A percentile compares a stretch with the other conserved stretches of the same genome.
These are phyloP conservation scores for Mortierella sp. DNA, from an alignment of 371 early-diverging fungal genomes.

Conservation along the genomic window DNA sequence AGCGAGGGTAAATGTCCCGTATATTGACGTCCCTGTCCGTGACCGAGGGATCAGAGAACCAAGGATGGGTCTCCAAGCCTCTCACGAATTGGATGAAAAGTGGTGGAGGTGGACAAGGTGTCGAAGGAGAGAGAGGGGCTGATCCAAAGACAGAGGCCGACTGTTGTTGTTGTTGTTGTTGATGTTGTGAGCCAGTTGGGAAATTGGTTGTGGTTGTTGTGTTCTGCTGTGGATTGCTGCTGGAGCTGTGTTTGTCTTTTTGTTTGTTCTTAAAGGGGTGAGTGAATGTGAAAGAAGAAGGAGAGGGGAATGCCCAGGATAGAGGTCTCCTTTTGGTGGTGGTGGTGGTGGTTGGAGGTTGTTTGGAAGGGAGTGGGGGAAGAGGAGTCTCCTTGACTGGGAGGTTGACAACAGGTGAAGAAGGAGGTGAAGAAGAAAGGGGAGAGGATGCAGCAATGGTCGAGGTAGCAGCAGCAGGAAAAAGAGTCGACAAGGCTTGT, in stretches of 20 bases:
- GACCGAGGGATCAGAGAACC: constrained; percentile 33
- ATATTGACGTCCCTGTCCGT: constrained; percentile 12
- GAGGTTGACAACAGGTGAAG: not conserved
- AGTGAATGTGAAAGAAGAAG: not conserved
- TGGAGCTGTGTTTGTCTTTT: constrained; percentile 6
- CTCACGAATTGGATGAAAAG: constrained; percentile 16
- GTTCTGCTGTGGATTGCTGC: not conserved
- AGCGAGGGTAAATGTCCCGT: constrained; percentile 17
- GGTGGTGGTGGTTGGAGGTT: not conserved
- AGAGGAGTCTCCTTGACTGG: not conserved
- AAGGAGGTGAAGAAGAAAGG: not conserved
- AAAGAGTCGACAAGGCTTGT: not conserved
- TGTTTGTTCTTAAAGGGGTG: not conserved
- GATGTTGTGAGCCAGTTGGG: not conserved
- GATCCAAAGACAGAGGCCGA: not conserved
- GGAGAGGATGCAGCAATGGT: not conserved
- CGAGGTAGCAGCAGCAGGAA: not conserved
- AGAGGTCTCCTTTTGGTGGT: not conserved
- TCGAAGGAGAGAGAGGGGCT: not conserved
- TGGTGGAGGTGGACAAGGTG: constrained; percentile 12
- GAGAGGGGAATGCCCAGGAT: not conserved
- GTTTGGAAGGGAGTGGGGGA: not conserved
- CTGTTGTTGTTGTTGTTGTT: not conserved
- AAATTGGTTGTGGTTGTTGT: not conserved
- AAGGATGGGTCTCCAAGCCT: constrained; percentile 20